Conservation (phyloP, 495 filamentous ascomycete species). For the Hyaloscypha finlandica region DNA sequence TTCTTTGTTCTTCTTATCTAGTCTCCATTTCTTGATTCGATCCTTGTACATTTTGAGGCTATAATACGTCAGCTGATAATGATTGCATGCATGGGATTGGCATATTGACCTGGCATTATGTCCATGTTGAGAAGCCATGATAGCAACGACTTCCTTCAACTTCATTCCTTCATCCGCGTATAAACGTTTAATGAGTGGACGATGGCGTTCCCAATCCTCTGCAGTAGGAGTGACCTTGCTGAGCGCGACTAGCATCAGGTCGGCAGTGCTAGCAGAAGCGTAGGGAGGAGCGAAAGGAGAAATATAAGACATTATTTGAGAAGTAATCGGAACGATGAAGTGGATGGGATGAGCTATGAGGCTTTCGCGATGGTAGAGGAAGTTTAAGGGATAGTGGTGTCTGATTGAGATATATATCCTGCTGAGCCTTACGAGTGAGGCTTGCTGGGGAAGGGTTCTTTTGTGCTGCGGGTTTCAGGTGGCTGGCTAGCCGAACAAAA, state of each 20-base stretch:
- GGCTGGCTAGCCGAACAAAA: not conserved
- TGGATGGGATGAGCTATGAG: not conserved
- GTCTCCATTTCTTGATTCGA: conserved; percentile 2
- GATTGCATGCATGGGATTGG: not conserved
- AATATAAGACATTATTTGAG: not conserved
- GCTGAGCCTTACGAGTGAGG: not conserved
- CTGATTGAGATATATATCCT: not conserved
- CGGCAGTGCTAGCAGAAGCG: not conserved
- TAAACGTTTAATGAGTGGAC: conserved; percentile 5
- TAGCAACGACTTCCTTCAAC: conserved; percentile 8
- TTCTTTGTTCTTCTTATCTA: conserved; percentile 9
- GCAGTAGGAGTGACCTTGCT: not conserved
- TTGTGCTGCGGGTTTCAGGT: not conserved
- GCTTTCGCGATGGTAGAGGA: not conserved
- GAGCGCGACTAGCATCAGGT: not conserved
- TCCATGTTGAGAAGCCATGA: not conserved
- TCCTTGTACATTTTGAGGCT: conserved; percentile 6
- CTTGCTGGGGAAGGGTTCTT: not conserved
- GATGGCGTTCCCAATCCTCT: conserved; percentile 9
- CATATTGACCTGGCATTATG: conserved; percentile 4
- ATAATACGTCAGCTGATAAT: not conserved
- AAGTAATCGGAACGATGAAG: not conserved
- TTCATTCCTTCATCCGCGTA: conserved; percentile 7
- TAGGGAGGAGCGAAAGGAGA: not conserved
- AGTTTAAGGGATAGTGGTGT: not conserved